These are phyloP conservation scores for Hanseniaspora meyeri DNA, from an alignment of 805 yeast genomes.

Conservation along the genomic window DNA sequence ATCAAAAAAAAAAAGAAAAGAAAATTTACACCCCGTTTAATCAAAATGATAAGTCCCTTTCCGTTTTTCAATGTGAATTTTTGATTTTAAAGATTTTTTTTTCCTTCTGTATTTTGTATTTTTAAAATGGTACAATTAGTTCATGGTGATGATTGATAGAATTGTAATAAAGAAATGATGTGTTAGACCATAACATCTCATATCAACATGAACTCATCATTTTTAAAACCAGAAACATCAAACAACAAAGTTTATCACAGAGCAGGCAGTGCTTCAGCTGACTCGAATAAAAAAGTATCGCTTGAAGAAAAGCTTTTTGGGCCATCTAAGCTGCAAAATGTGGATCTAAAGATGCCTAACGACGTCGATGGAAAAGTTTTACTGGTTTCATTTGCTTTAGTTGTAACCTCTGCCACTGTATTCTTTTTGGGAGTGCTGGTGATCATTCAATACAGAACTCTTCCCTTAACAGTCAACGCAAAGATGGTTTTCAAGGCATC, in stretches of 20 bases:
- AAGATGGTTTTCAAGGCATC: conserved; percentile 17
- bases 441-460: conserved; percentile 28
- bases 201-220: neutral
- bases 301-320: conserved; percentile 20
- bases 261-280: conserved; percentile 6
- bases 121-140: neutral
- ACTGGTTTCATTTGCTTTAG: conserved; percentile 21
- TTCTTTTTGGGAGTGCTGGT: conserved; percentile 29
- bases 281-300: conserved; percentile 1
- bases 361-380: conserved; percentile 19
- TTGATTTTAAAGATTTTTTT: too few relatives aligned
- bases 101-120: neutral
- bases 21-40: conserved; percentile 1
- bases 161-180: neutral
- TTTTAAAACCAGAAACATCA: neutral
- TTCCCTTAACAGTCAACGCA: conserved; percentile 18
- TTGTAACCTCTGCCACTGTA: conserved; percentile 22
- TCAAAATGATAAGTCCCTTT: neutral
- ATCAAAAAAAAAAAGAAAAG: neutral
- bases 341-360: conserved; percentile 1
- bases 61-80: too few relatives aligned
- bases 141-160: neutral
- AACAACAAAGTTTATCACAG: neutral
- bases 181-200: neutral
- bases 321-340: conserved; percentile 18